Conservation (phyloP, 495 filamentous ascomycete species). For the Neurospora sp. region DNA sequence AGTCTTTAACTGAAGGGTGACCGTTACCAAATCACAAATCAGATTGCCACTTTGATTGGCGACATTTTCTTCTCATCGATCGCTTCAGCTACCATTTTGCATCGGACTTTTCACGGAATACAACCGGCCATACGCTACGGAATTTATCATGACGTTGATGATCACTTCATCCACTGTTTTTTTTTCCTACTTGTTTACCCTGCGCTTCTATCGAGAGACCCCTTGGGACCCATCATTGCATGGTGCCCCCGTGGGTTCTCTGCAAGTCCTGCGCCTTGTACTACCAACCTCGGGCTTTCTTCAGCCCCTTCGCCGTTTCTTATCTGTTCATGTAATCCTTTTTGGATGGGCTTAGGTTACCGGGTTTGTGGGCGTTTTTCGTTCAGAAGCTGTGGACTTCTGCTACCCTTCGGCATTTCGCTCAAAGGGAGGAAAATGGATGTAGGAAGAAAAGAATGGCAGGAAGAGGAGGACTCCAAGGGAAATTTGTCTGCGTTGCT, state of each 20-base stretch:
- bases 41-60: conserved; percentile 3
- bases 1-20: conserved; percentile 1
- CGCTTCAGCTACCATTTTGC: conserved; percentile 22
- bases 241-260: neutral
- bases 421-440: neutral
- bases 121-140: conserved; percentile 20
- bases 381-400: neutral
- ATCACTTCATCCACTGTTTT: conserved; percentile 4
- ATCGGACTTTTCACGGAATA: conserved; percentile 16
- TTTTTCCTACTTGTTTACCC: neutral
- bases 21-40: conserved; percentile 6
- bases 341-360: neutral
- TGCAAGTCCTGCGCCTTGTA: neutral
- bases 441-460: neutral
- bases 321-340: neutral
- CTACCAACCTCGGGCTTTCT: neutral
- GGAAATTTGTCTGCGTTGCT: neutral
- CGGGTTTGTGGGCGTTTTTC: neutral
- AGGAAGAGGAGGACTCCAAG: neutral
- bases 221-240: neutral
- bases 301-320: neutral
- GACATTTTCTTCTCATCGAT: conserved; percentile 24
- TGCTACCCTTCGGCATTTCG: neutral
- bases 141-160: conserved; percentile 24
- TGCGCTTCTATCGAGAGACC: neutral